Evolutionary conservation across 805 yeast species (phyloP), one percentile per base, ranked within the genome.

Genomic region (Pichia rugopelliculosa): DNA sequence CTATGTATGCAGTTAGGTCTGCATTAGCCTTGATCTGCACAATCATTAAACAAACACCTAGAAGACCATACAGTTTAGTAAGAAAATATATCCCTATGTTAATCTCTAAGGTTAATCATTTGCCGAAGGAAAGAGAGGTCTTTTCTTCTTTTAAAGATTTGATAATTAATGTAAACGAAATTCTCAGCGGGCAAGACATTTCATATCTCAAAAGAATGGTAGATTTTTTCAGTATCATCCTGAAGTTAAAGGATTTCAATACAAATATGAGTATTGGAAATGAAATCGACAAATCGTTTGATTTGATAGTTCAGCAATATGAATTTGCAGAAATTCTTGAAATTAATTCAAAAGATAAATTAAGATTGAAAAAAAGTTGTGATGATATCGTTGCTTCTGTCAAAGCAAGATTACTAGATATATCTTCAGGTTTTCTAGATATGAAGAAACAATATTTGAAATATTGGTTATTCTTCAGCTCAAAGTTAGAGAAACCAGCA

Each of bases 11-110:
- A 5, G 36, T 41, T 13, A 45, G 47, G 27, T 44, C 52, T 1
- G 30, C 50, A 5, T 15, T 52, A 5, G 42, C 52, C 7, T 34
- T 52, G 9, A 21, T 52, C 5, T 39, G 27, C 11, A 39, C 52
- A 24, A 33, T 52, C 9, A 41, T 47, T 5, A 45, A 41, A 8
- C 33, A 43, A 12, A 47, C 48, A 6, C 48, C 55, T 2, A 45
- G 45, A 27, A 42, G 41, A 4, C 66, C 67, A 1, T 44, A 56
- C 15, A 46, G 47, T 3, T 26, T 56, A n/a, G 22, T 57, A 1
- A 45, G 50, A 30, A 49, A 50, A n/a, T 53, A 44, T 40, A 23
- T 60, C 1, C 49, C 53, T 1, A 41, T 36, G n/a, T 39, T 59
- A 1, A 37, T 58, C 6, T 45, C 42, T 1, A 53, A 53, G 2